Evolutionary conservation across 2,329 filamentous ascomycete species (phyloP).

Genomic region (Stemphylium vesicarium): DNA sequence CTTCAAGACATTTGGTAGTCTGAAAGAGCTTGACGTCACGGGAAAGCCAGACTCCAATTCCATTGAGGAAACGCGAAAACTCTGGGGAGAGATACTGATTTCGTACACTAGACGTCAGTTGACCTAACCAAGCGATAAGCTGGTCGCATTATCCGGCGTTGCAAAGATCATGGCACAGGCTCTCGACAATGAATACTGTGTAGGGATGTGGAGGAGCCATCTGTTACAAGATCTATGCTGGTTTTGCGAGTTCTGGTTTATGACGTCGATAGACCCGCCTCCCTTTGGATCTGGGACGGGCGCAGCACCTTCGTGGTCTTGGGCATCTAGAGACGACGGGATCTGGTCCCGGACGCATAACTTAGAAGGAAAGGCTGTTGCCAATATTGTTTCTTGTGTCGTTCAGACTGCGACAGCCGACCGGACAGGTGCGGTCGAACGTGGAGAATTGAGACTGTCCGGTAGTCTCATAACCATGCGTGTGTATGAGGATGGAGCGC

Average conservation of each 20-base stretch:
- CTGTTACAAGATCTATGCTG: background rate
- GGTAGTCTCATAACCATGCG: background rate
- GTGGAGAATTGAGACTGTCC: background rate
- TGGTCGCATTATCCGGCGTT: background rate
- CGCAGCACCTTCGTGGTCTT: background rate
- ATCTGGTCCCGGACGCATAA: background rate
- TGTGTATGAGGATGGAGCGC: background rate
- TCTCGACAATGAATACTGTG: background rate
- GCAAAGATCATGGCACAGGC: background rate
- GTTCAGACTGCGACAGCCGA: background rate
- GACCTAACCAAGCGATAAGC: background rate
- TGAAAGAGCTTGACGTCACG: background rate
- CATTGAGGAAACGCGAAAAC: accelerated
- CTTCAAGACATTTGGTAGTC: no score
- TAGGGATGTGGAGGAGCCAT: background rate
- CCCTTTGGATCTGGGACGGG: background rate
- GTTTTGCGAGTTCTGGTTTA: background rate
- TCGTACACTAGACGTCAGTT: background rate
- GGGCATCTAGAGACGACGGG: background rate
- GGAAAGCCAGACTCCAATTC: background rate
- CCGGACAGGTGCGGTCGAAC: background rate
- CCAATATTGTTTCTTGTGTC: background rate
- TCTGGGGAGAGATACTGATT: background rate
- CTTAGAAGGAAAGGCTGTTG: background rate
- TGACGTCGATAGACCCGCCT: no score